Percentiles rank a stretch among this genome's conserved stretches.
Evolutionary conservation across 2,329 filamentous ascomycete genomes (phyloP).

Genomic region (Phaeomoniella chlamydospora): DNA sequence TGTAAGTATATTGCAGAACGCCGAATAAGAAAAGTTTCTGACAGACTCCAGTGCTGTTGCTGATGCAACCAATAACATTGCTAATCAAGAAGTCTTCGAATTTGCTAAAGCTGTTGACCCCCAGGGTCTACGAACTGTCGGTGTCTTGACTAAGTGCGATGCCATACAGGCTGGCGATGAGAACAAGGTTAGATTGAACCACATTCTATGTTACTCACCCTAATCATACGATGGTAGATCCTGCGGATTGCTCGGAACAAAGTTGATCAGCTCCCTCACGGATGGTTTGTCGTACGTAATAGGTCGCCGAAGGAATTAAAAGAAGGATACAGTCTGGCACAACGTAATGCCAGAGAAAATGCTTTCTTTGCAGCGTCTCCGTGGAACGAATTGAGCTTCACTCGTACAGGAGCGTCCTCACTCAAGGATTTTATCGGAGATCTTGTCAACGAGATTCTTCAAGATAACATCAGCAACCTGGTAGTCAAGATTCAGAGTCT

Average conservation of each 20-base stretch:
- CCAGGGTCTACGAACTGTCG: constrained; percentile 17
- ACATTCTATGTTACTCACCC: neutral
- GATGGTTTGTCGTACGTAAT: neutral
- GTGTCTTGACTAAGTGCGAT: constrained; percentile 23
- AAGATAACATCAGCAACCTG: neutral
- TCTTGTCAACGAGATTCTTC: neutral
- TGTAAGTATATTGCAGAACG: constrained; percentile 18
- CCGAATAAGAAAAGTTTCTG: no score
- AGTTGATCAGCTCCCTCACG: neutral
- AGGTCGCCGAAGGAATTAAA: neutral
- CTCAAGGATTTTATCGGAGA: neutral
- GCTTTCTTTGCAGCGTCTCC: neutral
- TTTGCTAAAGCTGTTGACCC: constrained; percentile 23
- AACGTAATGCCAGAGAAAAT: neutral
- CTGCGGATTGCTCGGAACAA: neutral
- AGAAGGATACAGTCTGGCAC: neutral
- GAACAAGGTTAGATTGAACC: neutral
- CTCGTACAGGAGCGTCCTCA: neutral
- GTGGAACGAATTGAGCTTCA: neutral
- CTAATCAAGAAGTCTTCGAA: constrained; percentile 43
- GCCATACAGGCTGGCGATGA: constrained; percentile 11
- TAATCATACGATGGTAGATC: neutral
- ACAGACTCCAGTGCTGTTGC: constrained; percentile 27
- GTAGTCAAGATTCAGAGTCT: neutral
- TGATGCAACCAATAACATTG: constrained; percentile 34